Conservation (phyloP, 176 grass and related monocot genomes). For the Triticum timopheevii region DNA sequence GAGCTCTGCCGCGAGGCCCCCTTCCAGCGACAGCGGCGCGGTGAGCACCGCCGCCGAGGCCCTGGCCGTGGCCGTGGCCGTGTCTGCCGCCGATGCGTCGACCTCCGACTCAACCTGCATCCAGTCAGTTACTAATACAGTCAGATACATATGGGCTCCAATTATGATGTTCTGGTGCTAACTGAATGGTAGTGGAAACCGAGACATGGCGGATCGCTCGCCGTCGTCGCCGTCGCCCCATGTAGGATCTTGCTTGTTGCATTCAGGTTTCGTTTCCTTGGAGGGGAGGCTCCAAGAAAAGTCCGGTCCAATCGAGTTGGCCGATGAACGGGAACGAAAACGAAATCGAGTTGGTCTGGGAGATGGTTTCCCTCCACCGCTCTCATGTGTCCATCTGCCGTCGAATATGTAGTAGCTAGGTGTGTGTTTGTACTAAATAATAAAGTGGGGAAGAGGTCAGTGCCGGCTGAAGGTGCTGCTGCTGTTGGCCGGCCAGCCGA, state of each 20-base stretch:
- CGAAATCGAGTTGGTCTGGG: background rate
- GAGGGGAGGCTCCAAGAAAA: background rate
- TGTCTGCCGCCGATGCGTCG: slow-evolving; percentile 12
- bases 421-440: background rate
- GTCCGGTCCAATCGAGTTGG: background rate
- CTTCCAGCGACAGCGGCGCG: slow-evolving; percentile 70
- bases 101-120: slow-evolving; percentile 38
- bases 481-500: background rate
- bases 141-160: too few relatives aligned
- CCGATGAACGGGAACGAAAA: background rate
- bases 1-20: slow-evolving; percentile 70
- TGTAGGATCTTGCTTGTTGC: slow-evolving; percentile 2
- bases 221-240: background rate
- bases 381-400: too few relatives aligned
- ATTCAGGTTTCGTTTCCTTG: background rate
- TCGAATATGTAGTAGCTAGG: background rate
- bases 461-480: background rate
- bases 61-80: background rate
- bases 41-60: slow-evolving; percentile 45
- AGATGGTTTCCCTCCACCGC: too few relatives aligned
- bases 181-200: background rate
- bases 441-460: background rate
- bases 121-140: background rate
- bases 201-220: background rate
- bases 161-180: too few relatives aligned